Base-by-base conservation (phyloP, 495 filamentous ascomycete genomes). In the Penicillium taxi region DNA sequence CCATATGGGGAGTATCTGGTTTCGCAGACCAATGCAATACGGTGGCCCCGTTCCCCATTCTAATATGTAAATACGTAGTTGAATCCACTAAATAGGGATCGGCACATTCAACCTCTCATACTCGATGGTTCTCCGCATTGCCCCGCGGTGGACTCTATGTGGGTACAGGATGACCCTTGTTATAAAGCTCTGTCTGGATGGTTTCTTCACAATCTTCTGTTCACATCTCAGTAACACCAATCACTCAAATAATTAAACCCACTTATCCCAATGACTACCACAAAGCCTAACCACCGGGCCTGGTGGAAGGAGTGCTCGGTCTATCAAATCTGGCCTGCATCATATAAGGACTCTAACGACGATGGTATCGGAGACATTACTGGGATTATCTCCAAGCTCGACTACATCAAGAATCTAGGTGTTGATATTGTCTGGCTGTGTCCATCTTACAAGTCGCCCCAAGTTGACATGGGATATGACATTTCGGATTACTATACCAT, bases 261-360 rank as follows among this genome's bases (percentile, higher is more conserved):
- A n/a, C n/a, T n/a, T n/a, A 24, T 9, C 7, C 56, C 25, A 9
- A 64, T 59, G 45, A 35, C 53, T 13, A 63, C 51, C 32, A 26
- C 51, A 26, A 50, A 45, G 14, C 42, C 55, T 22, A 67, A 59
- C 48, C 64, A 61, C 55, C 67, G 53, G 33, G 65, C 58, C 28
- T 70, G 63, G 72, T 74, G 73, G 72, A 74, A 74, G 54, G 73
- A 75, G 48, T 57, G 44, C 39, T 69, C 58, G 13, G 72, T 82
- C 26, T 84, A 85, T 48, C 81, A 85, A 48, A 78, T 85, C 37
- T 85, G 80, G 62, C 80, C 80, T 2, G 70, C 77, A 2, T 74
- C 67, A 6, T 84, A 73, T 61, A 72, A 75, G 16, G 81, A 84
- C 53, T 75, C 75, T 22, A 80, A 82, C 48, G 64, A 69, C 34